phyloP scores from a whole-genome alignment of 78 protist species.

The Pigoraptor vietnamica region DNA sequence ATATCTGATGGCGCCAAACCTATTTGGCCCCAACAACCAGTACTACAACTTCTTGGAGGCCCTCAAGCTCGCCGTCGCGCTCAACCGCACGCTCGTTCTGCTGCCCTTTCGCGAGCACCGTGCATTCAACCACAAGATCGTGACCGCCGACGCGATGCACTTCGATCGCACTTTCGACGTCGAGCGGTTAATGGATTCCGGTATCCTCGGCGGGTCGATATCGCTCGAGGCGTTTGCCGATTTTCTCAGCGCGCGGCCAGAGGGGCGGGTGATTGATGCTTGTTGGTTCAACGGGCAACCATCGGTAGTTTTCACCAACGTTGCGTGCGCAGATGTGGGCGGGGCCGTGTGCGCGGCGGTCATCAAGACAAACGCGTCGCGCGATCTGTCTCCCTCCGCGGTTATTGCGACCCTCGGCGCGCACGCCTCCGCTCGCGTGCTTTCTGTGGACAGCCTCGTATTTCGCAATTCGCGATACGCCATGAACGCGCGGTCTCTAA shows the following conservation, averaged over 20 bases:
- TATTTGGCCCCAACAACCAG: neutral
- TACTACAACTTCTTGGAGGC: neutral
- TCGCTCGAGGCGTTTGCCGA: neutral
- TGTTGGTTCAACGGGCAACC: no score
- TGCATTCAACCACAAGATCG: neutral
- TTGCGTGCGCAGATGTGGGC: no score
- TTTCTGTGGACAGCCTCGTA: neutral
- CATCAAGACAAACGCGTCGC: no score
- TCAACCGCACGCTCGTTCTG: neutral
- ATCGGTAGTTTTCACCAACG: no score
- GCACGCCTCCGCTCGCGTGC: neutral
- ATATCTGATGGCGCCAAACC: no score
- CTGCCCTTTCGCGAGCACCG: neutral
- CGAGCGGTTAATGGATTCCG: neutral
- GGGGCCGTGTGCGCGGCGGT: no score
- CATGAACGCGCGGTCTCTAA: neutral
- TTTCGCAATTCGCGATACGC: neutral
- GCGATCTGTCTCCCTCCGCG: neutral
- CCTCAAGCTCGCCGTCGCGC: neutral
- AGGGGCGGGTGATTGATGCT: no score
- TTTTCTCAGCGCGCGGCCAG: neutral
- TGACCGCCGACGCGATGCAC: neutral
- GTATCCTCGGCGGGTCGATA: neutral
- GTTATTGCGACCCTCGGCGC: neutral
- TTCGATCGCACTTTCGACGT: neutral